Base-by-base conservation (phyloP, 2,329 filamentous ascomycete species). In the Knufia fluminis region DNA sequence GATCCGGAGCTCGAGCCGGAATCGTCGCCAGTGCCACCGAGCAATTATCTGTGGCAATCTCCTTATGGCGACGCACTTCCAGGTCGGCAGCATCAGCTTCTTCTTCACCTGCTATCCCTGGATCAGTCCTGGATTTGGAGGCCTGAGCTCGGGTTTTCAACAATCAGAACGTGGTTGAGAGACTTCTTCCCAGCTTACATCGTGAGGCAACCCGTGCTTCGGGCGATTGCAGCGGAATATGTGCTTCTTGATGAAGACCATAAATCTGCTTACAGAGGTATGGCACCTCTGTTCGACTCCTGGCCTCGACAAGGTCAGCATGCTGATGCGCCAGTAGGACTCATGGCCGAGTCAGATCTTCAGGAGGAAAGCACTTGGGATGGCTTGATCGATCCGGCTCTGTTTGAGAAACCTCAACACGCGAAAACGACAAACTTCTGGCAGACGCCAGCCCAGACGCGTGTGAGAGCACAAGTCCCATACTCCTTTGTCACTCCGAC, bases 81-180 rank as follows among this genome's bases (percentile, higher is more conserved):
- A 9, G 42, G 42, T 4, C 33, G 42, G 42, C 42, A 45, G 3
- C 42, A 45, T 45, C 42, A 45, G 42, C 28, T 45, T 14, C 16
- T 45, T 8, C 42, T 45, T 32, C 42, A 45, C 19, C 23, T 45
- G 28, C 26, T 45, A 16, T 24, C 42, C 12, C 17, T 45, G 10
- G 26, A 45, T 8, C 2, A 45, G 9, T 26, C 42, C 9, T 45
- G 42, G 42, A 33, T 3, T 16, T 3, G 2, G 24, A 4, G 4
- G 7, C 17, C 23, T 2, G 42, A n/a, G 7, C 26, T 19, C 16
- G 42, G 24, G 8, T 45, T 45, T 17, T 32, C 42, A 8, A 22
- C 33, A n/a, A 17, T 45, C 26, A 45, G 17, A 14, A 33, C 20
- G 17, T 45, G 42, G 42, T 19, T 45, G 17, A 14, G 24, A 3